Evolutionary conservation across 345 rosid species (phyloP).

Genomic region (Fremontodendron californicum): DNA sequence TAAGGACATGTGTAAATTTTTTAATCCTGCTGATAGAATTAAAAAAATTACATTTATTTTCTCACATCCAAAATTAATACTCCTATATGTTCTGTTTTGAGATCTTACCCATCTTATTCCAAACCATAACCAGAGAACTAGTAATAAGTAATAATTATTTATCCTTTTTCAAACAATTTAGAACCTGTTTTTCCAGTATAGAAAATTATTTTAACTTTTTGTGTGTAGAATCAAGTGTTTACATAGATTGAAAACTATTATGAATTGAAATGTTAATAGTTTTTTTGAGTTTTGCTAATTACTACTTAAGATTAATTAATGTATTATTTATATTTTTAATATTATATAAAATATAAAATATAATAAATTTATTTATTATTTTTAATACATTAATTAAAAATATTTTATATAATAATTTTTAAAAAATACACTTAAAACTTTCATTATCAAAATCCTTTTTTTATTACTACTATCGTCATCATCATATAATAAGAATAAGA

Average conservation of each 20-base stretch:
- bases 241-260: constrained; percentile 25
- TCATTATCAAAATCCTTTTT: not conserved
- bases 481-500: no score
- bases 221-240: not conserved
- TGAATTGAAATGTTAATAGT: not conserved
- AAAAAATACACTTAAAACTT: no score
- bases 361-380: no score
- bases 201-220: not conserved
- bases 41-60: not conserved
- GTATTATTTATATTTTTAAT: no score
- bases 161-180: not conserved
- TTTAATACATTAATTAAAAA: no score
- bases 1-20: no score
- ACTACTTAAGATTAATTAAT: no score
- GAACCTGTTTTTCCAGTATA: not conserved
- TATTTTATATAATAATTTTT: no score
- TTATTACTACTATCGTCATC: not conserved
- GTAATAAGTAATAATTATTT: not conserved
- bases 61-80: not conserved
- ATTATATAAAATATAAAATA: no score
- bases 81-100: no score
- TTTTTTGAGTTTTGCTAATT: not conserved
- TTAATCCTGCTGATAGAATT: no score
- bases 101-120: not conserved
- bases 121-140: not conserved